Conservation (phyloP, 805 yeast genomes). For the Saccharomycodes ludwigii region DNA sequence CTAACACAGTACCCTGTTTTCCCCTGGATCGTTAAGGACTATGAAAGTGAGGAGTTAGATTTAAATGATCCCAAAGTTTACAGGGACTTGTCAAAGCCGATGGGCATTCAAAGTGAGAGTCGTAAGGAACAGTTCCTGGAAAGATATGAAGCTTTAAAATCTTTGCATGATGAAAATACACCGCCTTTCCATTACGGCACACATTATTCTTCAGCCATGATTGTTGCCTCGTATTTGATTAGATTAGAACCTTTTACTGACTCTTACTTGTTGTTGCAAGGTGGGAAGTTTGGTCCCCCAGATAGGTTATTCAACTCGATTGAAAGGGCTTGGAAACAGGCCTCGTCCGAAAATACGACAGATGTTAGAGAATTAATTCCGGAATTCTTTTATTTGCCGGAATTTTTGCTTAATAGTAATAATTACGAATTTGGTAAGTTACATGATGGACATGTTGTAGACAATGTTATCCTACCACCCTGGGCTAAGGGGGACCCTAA, state of each 20-base stretch:
- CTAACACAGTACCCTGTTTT: slow-evolving; percentile 84
- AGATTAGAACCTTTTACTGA: slow-evolving; percentile 72
- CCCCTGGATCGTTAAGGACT: slow-evolving; percentile 86
- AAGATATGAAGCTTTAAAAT: slow-evolving; percentile 56
- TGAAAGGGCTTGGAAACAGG: slow-evolving; percentile 70
- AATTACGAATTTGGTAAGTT: slow-evolving; percentile 56
- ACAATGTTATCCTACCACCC: slow-evolving; percentile 60
- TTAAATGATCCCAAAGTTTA: slow-evolving; percentile 46
- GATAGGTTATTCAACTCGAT: slow-evolving; percentile 69
- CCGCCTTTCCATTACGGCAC: slow-evolving; percentile 91
- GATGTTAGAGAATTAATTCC: slow-evolving; percentile 85
- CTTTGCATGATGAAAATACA: slow-evolving; percentile 42
- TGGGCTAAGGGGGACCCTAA: slow-evolving; percentile 78
- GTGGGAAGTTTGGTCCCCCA: slow-evolving; percentile 82
- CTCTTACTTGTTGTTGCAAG: slow-evolving; percentile 67
- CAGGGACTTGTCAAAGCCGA: slow-evolving; percentile 74
- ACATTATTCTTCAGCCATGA: slow-evolving; percentile 90
- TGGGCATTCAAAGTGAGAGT: slow-evolving; percentile 70
- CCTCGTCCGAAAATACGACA: slow-evolving; percentile 67
- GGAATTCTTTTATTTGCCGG: slow-evolving; percentile 75
- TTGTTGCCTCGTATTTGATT: slow-evolving; percentile 69
- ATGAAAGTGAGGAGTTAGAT: slow-evolving; percentile 59
- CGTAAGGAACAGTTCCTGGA: slow-evolving; percentile 57
- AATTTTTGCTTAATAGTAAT: slow-evolving; percentile 56
- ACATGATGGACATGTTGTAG: slow-evolving; percentile 45